Base-by-base conservation (phyloP, 2,329 filamentous ascomycete species). In the Diaporthe caulivora region DNA sequence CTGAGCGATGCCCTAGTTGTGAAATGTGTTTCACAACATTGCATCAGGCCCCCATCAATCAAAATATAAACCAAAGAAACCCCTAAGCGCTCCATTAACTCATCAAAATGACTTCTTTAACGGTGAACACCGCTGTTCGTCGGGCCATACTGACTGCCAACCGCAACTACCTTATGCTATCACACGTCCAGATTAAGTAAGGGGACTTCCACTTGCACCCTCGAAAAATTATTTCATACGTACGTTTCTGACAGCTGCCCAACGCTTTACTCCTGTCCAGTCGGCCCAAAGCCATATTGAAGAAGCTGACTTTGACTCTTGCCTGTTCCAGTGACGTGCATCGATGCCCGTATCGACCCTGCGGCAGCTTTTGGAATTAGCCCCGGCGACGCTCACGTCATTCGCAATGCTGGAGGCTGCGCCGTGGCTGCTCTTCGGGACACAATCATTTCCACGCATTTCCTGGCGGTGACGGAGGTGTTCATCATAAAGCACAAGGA, bases 361-460 rank as follows among this genome's bases (percentile, higher is more conserved):
- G 88, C 90, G 2, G 85, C 88, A 13, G 92, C 92, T 2, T 92
- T 95, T 71, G 92, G 92, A 8, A 92, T 95, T 72, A 83, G 87
- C 21, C 88, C 94, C 24, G 94, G 94, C 51, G 93, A 95, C 76
- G 94, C 94, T 0, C 94, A 97, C 81, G 90, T 95, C 42, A 92
- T 95, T 73, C 90, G 93, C 74, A 95, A 95, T 77, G 92, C 92
- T 9, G 92, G 92, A 2, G 93, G 86, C 1, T 91, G 88, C 21
- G 92, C 90, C 2, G 83, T 86, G 47, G 94, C 96, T 72, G 92
- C 92, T 0, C 86, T 95, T 10, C 91, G 94, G 65, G 93, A 91
- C n/a, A 88, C 97, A 70, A 82, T 96, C 75, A 94, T 97, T 78
- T 95, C 93, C 0, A 87, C 96, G 82, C 93, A 96, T 80, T 86